Percentiles rank a stretch among this genome's conserved stretches.
Evolutionary conservation across 148 eudicot genomes (phyloP).

Genomic region (Salicornia ramosissima): DNA sequence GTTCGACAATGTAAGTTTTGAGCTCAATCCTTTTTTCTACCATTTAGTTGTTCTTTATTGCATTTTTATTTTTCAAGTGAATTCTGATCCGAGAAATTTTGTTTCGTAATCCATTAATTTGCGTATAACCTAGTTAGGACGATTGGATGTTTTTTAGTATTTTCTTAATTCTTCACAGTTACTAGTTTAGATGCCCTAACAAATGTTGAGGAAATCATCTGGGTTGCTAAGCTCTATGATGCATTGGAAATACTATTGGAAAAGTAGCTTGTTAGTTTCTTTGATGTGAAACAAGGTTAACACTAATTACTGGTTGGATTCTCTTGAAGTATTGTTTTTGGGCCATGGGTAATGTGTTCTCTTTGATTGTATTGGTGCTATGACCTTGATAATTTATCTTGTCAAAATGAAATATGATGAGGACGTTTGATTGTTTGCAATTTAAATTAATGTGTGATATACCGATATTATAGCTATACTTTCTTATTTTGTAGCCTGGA

Average conservation of each 20-base stretch:
- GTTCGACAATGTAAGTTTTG: constrained; percentile 75
- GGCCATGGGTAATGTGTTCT: background rate
- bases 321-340: background rate
- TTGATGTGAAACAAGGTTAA: background rate
- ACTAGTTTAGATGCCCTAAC: background rate
- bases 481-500: constrained; percentile 63
- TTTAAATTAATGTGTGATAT: background rate
- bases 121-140: background rate
- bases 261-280: background rate
- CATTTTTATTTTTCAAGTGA: background rate
- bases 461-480: background rate
- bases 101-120: background rate
- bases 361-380: background rate
- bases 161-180: background rate
- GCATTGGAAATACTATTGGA: background rate
- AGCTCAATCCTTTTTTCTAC: background rate
- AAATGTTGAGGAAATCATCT: background rate
- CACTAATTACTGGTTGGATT: background rate
- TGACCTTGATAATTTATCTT: background rate
- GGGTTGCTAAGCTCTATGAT: background rate
- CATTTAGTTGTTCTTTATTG: background rate
- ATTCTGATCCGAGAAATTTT: background rate
- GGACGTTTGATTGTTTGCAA: background rate
- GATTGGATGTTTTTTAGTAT: background rate
- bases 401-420: background rate